Evolutionary conservation across 2,329 filamentous ascomycete species (phyloP).

Genomic region (Penicillium sp.): DNA sequence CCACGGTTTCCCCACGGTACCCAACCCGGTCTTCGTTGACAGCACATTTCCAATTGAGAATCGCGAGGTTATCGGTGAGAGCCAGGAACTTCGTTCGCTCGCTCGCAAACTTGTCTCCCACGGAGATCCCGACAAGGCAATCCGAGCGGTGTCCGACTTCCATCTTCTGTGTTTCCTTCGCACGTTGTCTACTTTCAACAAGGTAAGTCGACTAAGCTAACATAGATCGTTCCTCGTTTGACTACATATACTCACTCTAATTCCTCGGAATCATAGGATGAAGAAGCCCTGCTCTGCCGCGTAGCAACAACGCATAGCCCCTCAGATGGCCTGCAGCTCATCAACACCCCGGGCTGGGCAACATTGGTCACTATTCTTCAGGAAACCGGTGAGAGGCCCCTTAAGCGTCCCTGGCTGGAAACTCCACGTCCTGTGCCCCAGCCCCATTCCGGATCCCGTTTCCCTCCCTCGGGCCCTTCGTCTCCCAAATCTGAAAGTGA

Average conservation of each 20-base stretch:
- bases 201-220: slow-evolving; percentile 62
- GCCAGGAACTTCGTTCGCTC: slow-evolving; percentile 75
- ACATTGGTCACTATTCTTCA: slow-evolving; percentile 91
- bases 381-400: slow-evolving; percentile 95
- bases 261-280: slow-evolving; percentile 66
- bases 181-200: slow-evolving; percentile 77
- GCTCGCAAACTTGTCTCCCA: slow-evolving; percentile 71
- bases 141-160: slow-evolving; percentile 83
- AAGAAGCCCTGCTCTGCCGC: slow-evolving; percentile 82
- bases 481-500: slow-evolving; percentile 57
- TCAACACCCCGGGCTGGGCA: slow-evolving; percentile 89
- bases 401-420: slow-evolving; percentile 66
- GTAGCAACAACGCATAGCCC: slow-evolving; percentile 82
- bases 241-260: neutral
- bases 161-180: slow-evolving; percentile 90
- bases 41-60: slow-evolving; percentile 89
- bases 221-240: neutral
- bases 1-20: slow-evolving; percentile 86
- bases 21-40: slow-evolving; percentile 74
- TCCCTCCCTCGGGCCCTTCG: slow-evolving; percentile 40
- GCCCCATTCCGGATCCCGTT: slow-evolving; percentile 36
- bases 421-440: slow-evolving; percentile 37
- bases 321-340: slow-evolving; percentile 79
- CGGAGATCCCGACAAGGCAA: slow-evolving; percentile 65
- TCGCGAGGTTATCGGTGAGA: slow-evolving; percentile 81